Evolutionary conservation across 345 rosid genomes (phyloP).

Genomic region (Lepidium didymum): DNA sequence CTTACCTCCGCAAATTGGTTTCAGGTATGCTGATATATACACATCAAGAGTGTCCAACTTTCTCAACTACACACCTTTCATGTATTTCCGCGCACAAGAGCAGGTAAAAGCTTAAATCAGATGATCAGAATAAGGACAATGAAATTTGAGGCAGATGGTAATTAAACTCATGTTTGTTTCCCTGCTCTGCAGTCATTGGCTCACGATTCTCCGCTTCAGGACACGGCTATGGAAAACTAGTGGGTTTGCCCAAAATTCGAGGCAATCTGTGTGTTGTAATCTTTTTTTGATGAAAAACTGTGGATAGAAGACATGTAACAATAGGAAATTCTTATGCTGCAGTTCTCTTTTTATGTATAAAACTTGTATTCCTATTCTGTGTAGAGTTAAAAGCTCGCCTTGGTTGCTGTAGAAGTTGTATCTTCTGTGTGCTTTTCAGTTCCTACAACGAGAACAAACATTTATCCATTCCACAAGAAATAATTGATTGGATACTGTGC

Average conservation of each 20-base stretch:
- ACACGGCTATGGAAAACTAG: constrained; percentile 23
- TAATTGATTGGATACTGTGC: no score
- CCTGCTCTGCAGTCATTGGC: constrained; percentile 59
- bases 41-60: constrained; percentile 91
- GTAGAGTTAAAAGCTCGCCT: neutral
- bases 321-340: neutral
- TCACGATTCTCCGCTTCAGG: constrained; percentile 54
- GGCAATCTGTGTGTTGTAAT: constrained; percentile 13
- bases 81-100: constrained; percentile 91
- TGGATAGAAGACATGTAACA: constrained; percentile 14
- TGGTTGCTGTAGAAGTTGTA: neutral
- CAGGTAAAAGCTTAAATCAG: constrained; percentile 46
- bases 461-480: no score
- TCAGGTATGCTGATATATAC: constrained; percentile 92
- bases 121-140: neutral
- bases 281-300: neutral
- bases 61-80: constrained; percentile 83
- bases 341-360: constrained; percentile 8
- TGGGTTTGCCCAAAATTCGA: neutral
- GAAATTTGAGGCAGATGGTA: neutral
- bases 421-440: constrained; percentile 27
- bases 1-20: neutral
- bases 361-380: neutral
- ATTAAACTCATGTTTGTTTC: neutral
- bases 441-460: constrained; percentile 12